A percentile compares a stretch with the other conserved stretches of the same genome.
Conservation (phyloP, 2,329 filamentous ascomycete species). For the Paecilomyces variotii region DNA sequence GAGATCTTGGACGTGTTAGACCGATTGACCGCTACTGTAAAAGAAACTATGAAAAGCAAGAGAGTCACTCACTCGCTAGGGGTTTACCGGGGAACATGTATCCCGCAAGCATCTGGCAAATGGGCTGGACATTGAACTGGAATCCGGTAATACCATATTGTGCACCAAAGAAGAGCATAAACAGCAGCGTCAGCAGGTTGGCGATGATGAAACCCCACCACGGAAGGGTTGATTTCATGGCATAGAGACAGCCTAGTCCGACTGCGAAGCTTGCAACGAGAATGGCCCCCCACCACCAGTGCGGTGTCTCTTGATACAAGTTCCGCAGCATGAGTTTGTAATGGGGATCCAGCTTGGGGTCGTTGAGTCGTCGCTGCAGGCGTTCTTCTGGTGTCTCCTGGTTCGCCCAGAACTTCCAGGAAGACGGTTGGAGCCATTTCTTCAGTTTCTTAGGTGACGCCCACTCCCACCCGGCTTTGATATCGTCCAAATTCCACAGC, state of each 20-base stretch:
- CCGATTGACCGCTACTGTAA: neutral
- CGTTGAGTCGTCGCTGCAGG: conserved; percentile 2
- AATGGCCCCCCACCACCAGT: conserved; percentile 36
- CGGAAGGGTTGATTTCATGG: conserved; percentile 27
- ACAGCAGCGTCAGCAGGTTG: conserved; percentile 25
- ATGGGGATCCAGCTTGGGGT: conserved; percentile 29
- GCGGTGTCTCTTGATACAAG: conserved; percentile 34
- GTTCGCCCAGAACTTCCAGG: conserved; percentile 6
- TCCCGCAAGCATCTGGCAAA: conserved; percentile 43
- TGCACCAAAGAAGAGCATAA: conserved; percentile 36
- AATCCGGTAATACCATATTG: conserved; percentile 34
- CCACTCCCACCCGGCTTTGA: conserved; percentile 29
- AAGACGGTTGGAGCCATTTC: conserved; percentile 3
- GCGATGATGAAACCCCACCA: conserved; percentile 39
- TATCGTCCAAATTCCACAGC: conserved; percentile 32
- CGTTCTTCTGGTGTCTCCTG: conserved; percentile 5
- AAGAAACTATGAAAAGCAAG: neutral
- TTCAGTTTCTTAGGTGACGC: conserved; percentile 3
- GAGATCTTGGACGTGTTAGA: conserved; percentile 8
- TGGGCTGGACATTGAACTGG: conserved; percentile 32
- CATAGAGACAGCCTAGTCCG: conserved; percentile 34
- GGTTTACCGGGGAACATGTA: conserved; percentile 37
- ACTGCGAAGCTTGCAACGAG: conserved; percentile 27
- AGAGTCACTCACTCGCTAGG: conserved; percentile 16
- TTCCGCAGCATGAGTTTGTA: conserved; percentile 32